phyloP scores from a whole-genome alignment of 768 basidiomycete species.

The Russula compacta region DNA sequence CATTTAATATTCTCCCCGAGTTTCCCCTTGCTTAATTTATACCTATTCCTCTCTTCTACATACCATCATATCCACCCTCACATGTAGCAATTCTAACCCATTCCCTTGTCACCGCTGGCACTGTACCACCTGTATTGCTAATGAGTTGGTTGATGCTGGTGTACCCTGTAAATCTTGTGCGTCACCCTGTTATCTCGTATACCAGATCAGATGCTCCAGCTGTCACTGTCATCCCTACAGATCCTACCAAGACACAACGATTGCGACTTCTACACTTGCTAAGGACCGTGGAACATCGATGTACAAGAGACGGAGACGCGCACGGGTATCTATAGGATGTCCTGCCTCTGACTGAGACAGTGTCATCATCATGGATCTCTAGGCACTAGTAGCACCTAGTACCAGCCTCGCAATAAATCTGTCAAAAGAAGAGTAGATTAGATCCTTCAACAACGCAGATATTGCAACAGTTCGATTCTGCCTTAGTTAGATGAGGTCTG shows the following conservation, averaged over 20 bases:
- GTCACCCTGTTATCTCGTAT: background rate
- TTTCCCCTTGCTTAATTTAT: slow-evolving; percentile 13
- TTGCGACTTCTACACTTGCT: background rate
- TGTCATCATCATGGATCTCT: background rate
- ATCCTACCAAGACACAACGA: background rate
- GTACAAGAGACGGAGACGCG: background rate
- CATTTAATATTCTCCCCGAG: background rate
- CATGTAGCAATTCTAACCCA: slow-evolving; percentile 4
- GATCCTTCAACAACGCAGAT: background rate
- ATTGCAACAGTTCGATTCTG: background rate
- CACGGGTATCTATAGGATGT: background rate
- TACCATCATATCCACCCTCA: background rate
- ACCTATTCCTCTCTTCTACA: slow-evolving; percentile 5
- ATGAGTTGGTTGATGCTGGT: background rate
- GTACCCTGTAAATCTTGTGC: background rate
- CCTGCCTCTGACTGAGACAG: background rate
- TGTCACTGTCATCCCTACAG: background rate
- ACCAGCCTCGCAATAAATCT: background rate
- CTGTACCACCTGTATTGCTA: slow-evolving; percentile 7
- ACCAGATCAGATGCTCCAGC: background rate
- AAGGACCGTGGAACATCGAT: background rate
- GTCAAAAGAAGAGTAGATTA: too few relatives aligned
- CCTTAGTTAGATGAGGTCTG: background rate
- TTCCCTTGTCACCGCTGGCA: background rate
- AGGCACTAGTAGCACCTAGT: background rate